Evolutionary conservation across 2,329 filamentous ascomycete genomes (phyloP), one percentile per base, ranked within the genome.

Genomic region (Sarocladium oryzae): DNA sequence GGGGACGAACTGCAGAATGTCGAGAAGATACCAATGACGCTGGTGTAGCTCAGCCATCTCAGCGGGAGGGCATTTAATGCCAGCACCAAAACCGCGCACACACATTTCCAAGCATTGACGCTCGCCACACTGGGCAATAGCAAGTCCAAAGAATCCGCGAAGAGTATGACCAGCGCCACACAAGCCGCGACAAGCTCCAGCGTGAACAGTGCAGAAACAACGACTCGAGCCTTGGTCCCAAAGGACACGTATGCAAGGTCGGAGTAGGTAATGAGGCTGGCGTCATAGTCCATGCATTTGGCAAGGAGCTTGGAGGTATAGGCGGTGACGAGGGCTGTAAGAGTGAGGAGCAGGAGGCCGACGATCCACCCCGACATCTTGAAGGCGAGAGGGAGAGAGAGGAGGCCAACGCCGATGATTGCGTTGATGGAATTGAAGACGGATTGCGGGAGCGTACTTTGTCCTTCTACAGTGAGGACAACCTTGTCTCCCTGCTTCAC

Each of bases 361-460:
- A 89, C 81, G 36, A 96, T 68, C 91, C 91, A 96, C 48, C 90
- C 92, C 11, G 88, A 84, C 66, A 95, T 90, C 61, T 85, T 89
- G 61, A 97, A 75, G 5, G 88, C 92, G 62, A 97, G 78, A 5
- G 92, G 93, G 51, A 99, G 73, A 66, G 89, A 95, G 49, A 99
- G 76, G 26, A 99, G 72, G 1, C 92, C 92, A 26, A 99, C 85
- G 15, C 91, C 91, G 55, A 96, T 92, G 53, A 96, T 73, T 49
- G 95, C 89, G 56, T 96, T 96, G 64, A 92, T 92, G 2, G 89
- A 95, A 69, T 99, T 99, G 75, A 97, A 95, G 55, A 96, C 80
- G 6, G 92, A 97, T 71, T 97, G 92, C 0, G 90, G 90, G 15
- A 97, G 76, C 1, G 92, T 99, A n/a, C 89, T 95, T 70, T 95